phyloP scores from a whole-genome alignment of 2,329 filamentous ascomycete genomes.

The Metarhizium humberi region DNA sequence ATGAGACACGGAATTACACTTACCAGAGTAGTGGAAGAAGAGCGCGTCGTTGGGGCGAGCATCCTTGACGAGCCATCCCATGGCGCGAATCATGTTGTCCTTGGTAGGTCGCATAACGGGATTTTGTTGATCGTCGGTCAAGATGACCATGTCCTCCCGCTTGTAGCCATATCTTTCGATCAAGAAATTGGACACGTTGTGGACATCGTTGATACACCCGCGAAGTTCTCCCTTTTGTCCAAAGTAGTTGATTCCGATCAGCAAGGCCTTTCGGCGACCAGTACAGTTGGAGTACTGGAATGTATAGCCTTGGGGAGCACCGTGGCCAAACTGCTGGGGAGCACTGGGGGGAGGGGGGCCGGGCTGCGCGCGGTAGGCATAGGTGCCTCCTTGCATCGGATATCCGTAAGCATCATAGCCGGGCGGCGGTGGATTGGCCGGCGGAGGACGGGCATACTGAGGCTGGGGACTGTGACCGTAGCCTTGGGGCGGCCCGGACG shows the following conservation, averaged over 20 bases:
- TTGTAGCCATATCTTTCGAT: slow-evolving; percentile 61
- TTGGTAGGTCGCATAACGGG: slow-evolving; percentile 66
- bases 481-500: slow-evolving; percentile 10
- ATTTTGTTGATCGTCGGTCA: slow-evolving; percentile 67
- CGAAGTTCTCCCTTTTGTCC: slow-evolving; percentile 61
- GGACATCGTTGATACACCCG: slow-evolving; percentile 74
- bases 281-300: slow-evolving; percentile 72
- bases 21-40: slow-evolving; percentile 68
- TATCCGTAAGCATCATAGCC: slow-evolving; percentile 39
- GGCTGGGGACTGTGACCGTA: slow-evolving; percentile 11
- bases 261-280: slow-evolving; percentile 61
- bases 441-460: slow-evolving; percentile 16
- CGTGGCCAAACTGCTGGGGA: slow-evolving; percentile 53
- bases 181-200: slow-evolving; percentile 65
- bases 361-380: slow-evolving; percentile 19
- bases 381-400: slow-evolving; percentile 21
- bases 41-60: slow-evolving; percentile 66
- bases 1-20: slow-evolving; percentile 12
- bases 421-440: slow-evolving; percentile 29
- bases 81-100: slow-evolving; percentile 63
- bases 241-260: slow-evolving; percentile 79
- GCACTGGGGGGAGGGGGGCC: slow-evolving; percentile 36
- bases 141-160: slow-evolving; percentile 69
- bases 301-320: slow-evolving; percentile 58
- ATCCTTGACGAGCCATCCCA: slow-evolving; percentile 66